Evolutionary conservation across 805 yeast species (phyloP), one percentile per base, ranked within the genome.

Genomic region (Ogataea paradorogensis): DNA sequence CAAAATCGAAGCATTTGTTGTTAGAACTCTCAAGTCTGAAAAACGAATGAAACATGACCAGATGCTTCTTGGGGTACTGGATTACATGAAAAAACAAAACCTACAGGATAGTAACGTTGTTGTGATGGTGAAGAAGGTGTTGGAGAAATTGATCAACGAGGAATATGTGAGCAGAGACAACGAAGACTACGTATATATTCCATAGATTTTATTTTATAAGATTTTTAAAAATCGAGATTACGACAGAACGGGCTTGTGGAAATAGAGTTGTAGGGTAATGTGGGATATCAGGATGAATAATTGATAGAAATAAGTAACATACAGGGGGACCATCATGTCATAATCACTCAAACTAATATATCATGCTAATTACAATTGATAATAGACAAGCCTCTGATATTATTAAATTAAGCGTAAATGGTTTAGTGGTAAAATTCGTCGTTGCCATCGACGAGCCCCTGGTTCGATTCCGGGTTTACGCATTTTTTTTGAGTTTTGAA

Each of bases 131-230:
- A 70, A 71, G 46, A 31, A 15, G 7, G 51, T 52, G 16, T 50
- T 71, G 11, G 74, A 68, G 38, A 47, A 52, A 25, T 54, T 71
- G 47, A 58, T 71, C 15, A 51, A 49, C 15, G 57, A 52, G 14
- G 75, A 66, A 28, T 69, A 51, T 41, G 31, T 71, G 11, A 40
- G 43, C 29, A 47, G 73, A 29, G 41, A 41, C 8, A 33, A 9
- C 6, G 48, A 46, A 10, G 30, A 35, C n/a, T 46, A 50, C 29
- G 47, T 23, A 21, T 47, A 50, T 35, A 38, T 46, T 20, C 51
- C 51, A 20, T 47, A 28, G 37, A 26, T 4, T 13, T 26, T 26
- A 9, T 15, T 35, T 22, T 25, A 14, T 24, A 29, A 2, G 31
- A 13, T 9, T 15, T 15, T 15, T 9, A 15, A 27, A 28, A 6